phyloP scores from a whole-genome alignment of 2,329 filamentous ascomycete genomes.

The Colletotrichum sp. region DNA sequence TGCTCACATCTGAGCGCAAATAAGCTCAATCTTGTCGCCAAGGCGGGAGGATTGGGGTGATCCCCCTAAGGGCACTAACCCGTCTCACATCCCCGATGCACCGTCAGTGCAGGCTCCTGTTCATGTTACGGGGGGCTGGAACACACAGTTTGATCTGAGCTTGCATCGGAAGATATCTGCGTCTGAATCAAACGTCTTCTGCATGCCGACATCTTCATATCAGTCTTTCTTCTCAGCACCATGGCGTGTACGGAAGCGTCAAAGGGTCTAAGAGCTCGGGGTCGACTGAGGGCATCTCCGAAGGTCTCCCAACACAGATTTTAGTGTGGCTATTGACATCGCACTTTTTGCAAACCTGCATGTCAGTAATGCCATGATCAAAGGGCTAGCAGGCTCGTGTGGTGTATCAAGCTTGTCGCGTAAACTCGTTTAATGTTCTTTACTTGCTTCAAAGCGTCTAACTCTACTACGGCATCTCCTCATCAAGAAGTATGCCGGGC shows the following conservation, averaged over 20 bases:
- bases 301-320: not conserved
- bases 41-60: not conserved
- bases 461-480: no score
- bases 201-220: not conserved
- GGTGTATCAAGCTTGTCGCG: not conserved
- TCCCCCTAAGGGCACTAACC: not conserved
- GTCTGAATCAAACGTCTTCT: not conserved
- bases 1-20: not conserved
- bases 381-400: not conserved
- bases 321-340: no score
- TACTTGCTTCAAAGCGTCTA: not conserved
- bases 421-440: not conserved
- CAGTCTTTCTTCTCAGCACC: not conserved
- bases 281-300: not conserved
- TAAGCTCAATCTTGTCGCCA: not conserved
- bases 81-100: not conserved
- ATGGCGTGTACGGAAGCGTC: not conserved
- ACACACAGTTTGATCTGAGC: not conserved
- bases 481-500: not conserved
- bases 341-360: no score
- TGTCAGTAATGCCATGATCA: not conserved
- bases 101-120: not conserved
- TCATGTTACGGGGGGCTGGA: not conserved
- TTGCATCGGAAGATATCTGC: not conserved
- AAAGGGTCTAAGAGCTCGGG: no score